These are phyloP conservation scores for Boletus reticulatus DNA, from an alignment of 768 basidiomycete species.

Conservation along the genomic window DNA sequence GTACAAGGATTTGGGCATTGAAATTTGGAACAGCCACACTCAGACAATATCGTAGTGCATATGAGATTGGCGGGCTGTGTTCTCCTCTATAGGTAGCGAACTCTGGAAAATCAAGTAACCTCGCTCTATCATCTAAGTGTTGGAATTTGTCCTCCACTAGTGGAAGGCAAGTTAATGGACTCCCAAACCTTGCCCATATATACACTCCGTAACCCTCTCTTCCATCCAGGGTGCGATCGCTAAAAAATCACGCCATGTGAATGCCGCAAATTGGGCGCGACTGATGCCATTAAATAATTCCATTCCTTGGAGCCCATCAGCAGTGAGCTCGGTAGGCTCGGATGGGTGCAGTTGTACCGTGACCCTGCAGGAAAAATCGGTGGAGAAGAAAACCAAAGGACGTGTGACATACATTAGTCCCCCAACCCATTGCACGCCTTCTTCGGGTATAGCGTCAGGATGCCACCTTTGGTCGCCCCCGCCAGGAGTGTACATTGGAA, in stretches of 20 bases:
- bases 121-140: not conserved
- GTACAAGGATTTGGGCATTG: conserved; percentile 13
- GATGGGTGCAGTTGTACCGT: conserved; percentile 56
- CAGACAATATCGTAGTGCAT: conserved; percentile 7
- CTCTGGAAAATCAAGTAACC: conserved; percentile 6
- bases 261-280: conserved; percentile 63
- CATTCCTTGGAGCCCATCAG: conserved; percentile 42
- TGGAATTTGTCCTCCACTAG: not conserved
- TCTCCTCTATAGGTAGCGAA: not conserved
- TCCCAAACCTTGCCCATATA: conserved; percentile 73
- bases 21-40: conserved; percentile 18
- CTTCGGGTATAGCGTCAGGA: conserved; percentile 49
- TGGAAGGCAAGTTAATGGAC: conserved; percentile 28
- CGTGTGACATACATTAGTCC: conserved; percentile 54
- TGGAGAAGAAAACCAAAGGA: not conserved
- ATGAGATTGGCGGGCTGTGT: not conserved
- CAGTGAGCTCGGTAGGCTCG: conserved; percentile 38
- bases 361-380: conserved; percentile 43
- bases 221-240: conserved; percentile 81
- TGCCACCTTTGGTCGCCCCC: conserved; percentile 68
- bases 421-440: conserved; percentile 72
- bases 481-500: conserved; percentile 73
- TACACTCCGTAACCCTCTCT: conserved; percentile 57
- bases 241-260: conserved; percentile 66
- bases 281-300: conserved; percentile 48